Base-by-base conservation (phyloP, 352 stramenopile species). In the Phytophthora ramorum region DNA sequence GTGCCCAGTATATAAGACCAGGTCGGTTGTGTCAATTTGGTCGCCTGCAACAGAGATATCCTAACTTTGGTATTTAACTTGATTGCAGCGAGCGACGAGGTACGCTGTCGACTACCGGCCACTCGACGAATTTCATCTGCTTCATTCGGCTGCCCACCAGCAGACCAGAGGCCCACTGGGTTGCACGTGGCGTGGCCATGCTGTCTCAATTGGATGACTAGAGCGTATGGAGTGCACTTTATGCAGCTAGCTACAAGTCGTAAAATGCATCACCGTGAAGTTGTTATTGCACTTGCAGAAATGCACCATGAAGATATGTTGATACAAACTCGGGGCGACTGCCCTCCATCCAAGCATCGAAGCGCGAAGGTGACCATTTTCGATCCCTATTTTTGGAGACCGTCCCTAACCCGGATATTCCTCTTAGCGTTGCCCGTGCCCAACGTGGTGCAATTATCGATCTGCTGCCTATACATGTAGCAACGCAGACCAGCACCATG, bases 91-190 rank as follows among this genome's bases (percentile, higher is more conserved):
- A 98, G 57, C 75, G 93, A 4, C 81, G 92, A 40, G 95, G 95
- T 4, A 92, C 95, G 32, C 74, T 98, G 20, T 93, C 91, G 13
- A 98, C 95, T 10, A 98, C 92, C 2, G 93, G 93, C n/a, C 92
- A 98, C 70, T 97, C 90, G 53, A 97, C 92, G 24, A 98, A 98
- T 76, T 98, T 98, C 64, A 96, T 98, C 53, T 97, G 92, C 75
- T 97, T 95, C 61, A 97, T 98, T 53, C 76, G 83, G 5, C 56
- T 98, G 44, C 91, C 92, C 13, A 95, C 85, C 3, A 83, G 84
- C 59, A 81, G 91, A 44, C 70, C 71, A 0, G 79, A 97, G 52
- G 63, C 76, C n/a, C 92, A 98, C 71, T 98, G 95, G 95, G 93
- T 98, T 41, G 79, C 93, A 53, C 80, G 93, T 19, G 95, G 95